Conservation (phyloP, 176 grass and related monocot genomes). For the Thinopyrum elongatum region DNA sequence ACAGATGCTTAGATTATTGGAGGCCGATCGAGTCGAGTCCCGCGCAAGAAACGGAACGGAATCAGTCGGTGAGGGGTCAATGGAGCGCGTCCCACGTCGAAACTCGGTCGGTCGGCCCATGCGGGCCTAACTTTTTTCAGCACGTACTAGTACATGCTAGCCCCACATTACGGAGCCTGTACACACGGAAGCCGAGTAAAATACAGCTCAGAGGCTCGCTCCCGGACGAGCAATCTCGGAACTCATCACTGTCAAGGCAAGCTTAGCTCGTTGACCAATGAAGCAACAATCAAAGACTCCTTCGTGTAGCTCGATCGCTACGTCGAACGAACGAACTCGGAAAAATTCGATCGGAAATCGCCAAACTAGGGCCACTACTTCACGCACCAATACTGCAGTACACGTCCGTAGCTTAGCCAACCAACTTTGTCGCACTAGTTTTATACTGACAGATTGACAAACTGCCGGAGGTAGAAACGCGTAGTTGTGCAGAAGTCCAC, state of each 20-base stretch:
- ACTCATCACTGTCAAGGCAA: not conserved
- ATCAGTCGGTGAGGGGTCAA: not conserved
- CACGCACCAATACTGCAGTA: not conserved
- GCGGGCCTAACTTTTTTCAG: not conserved
- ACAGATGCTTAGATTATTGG: not conserved
- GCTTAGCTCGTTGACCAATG: not conserved
- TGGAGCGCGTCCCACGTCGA: not conserved
- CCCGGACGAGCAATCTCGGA: not conserved
- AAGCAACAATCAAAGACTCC: not conserved
- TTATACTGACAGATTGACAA: not conserved
- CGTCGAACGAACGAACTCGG: not conserved
- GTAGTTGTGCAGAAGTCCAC: not conserved
- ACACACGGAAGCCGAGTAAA: not conserved
- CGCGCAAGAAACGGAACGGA: not conserved
- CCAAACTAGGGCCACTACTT: not conserved
- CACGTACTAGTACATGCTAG: not conserved
- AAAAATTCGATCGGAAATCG: not conserved
- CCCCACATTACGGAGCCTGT: not conserved
- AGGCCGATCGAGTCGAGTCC: not conserved
- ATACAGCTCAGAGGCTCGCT: not conserved
- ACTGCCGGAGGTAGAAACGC: not conserved
- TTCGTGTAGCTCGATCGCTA: not conserved
- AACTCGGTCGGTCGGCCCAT: not conserved
- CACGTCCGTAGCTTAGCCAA: not conserved
- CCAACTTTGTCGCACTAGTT: not conserved